Percentiles rank a stretch among this genome's conserved stretches.
These are phyloP conservation scores for Poa annua DNA, from an alignment of 176 grass and related monocot species.

Conservation along the genomic window DNA sequence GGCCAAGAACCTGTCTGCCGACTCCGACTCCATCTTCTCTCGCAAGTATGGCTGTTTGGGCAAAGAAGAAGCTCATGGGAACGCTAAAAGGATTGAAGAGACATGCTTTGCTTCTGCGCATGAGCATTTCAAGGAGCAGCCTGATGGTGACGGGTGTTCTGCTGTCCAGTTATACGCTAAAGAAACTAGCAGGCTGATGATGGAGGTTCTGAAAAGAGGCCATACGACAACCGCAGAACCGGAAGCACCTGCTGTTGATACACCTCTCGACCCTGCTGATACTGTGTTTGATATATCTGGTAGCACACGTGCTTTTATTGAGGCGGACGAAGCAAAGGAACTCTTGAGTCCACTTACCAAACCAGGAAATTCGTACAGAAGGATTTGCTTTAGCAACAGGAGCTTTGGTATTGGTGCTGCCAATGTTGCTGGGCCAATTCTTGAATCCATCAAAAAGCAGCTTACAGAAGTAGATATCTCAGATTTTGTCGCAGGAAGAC, in stretches of 20 bases:
- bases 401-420: constrained; percentile 22
- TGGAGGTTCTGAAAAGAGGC: constrained; percentile 73
- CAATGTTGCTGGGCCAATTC: constrained; percentile 22
- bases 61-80: constrained; percentile 65
- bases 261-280: constrained; percentile 31
- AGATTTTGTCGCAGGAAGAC: neutral
- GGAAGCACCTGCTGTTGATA: constrained; percentile 23
- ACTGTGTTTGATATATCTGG: constrained; percentile 74
- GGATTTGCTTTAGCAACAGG: constrained; percentile 18
- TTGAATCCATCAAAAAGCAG: constrained; percentile 9
- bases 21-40: constrained; percentile 68
- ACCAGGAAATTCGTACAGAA: constrained; percentile 11
- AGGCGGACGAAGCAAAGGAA: constrained; percentile 3
- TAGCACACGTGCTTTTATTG: constrained; percentile 59
- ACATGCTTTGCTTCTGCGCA: constrained; percentile 52
- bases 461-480: constrained; percentile 8
- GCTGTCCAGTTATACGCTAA: constrained; percentile 75
- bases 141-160: constrained; percentile 79
- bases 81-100: constrained; percentile 67
- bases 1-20: constrained; percentile 66
- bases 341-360: neutral
- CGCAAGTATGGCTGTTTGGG: constrained; percentile 68
- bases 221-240: constrained; percentile 32
- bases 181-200: constrained; percentile 78
- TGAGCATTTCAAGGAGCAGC: constrained; percentile 67